Conservation (phyloP, 306 rosid species). For the Herpetospermum pedunculosum region DNA sequence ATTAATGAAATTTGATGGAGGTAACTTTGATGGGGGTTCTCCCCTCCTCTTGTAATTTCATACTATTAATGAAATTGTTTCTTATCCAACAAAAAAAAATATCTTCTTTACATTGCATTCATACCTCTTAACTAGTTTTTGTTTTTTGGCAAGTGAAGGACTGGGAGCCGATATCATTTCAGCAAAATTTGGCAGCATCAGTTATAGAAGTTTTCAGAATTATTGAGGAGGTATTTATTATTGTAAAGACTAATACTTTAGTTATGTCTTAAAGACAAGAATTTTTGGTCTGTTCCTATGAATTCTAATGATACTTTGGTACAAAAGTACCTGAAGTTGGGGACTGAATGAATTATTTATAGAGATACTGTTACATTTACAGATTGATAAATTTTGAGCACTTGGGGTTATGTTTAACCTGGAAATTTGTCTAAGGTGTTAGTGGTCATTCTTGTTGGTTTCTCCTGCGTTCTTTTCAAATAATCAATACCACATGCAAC, state of each 20-base stretch:
- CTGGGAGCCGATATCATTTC: conserved; percentile 47
- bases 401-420: background rate
- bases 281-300: background rate
- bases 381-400: background rate
- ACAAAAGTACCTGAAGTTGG: background rate
- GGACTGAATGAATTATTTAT: background rate
- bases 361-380: background rate
- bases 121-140: background rate
- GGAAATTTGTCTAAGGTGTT: background rate
- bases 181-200: conserved; percentile 42
- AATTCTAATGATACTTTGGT: conserved; percentile 1
- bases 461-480: background rate
- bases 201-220: conserved; percentile 43
- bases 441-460: background rate
- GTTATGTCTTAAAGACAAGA: background rate
- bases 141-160: conserved; percentile 22
- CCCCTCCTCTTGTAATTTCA: too few relatives aligned
- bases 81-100: too few relatives aligned
- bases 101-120: background rate
- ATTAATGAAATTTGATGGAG: too few relatives aligned
- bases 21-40: too few relatives aligned
- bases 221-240: conserved; percentile 37
- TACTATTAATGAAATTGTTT: too few relatives aligned
- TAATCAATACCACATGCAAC: background rate
- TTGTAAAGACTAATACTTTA: background rate